Conservation (phyloP, 2,329 filamentous ascomycete species). For the Hypoxylon sp. region DNA sequence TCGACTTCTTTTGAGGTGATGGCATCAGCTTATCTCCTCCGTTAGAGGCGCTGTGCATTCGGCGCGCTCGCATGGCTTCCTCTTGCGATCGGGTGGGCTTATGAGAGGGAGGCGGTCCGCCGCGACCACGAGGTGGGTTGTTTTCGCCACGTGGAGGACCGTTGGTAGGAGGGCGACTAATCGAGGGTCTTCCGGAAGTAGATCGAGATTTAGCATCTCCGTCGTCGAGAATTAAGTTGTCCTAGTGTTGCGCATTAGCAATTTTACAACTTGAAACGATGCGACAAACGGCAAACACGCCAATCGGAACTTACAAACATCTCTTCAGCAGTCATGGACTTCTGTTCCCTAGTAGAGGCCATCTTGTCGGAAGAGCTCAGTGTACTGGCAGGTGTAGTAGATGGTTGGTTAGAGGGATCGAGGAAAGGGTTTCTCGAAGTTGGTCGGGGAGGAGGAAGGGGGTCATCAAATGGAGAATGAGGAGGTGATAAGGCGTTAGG, state of each 20-base stretch:
- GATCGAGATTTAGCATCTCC: constrained; percentile 43
- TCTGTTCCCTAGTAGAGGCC: constrained; percentile 57
- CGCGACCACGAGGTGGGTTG: constrained; percentile 56
- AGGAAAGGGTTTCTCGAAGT: constrained; percentile 80
- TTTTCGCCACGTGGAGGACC: constrained; percentile 58
- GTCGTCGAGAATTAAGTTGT: constrained; percentile 73
- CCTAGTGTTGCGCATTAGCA: constrained; percentile 57
- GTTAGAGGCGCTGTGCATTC: constrained; percentile 47
- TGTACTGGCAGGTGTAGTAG: constrained; percentile 39
- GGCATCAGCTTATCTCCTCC: constrained; percentile 47
- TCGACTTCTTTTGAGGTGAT: constrained; percentile 51
- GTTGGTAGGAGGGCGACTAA: constrained; percentile 50
- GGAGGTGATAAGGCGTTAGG: constrained; percentile 56
- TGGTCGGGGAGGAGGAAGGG: constrained; percentile 64
- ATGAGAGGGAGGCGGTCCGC: constrained; percentile 58
- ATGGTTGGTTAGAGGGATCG: constrained; percentile 55
- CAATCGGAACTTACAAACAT: constrained; percentile 73
- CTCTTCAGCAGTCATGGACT: constrained; percentile 69
- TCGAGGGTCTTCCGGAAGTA: constrained; percentile 45
- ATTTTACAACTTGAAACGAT: too few relatives aligned
- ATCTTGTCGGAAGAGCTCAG: constrained; percentile 58
- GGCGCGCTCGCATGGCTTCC: constrained; percentile 65
- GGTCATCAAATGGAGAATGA: constrained; percentile 68
- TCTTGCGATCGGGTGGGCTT: constrained; percentile 73
- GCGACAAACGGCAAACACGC: too few relatives aligned